Conservation (phyloP, 371 early-diverging fungal genomes). For the Choanephora cucurbitarum region DNA sequence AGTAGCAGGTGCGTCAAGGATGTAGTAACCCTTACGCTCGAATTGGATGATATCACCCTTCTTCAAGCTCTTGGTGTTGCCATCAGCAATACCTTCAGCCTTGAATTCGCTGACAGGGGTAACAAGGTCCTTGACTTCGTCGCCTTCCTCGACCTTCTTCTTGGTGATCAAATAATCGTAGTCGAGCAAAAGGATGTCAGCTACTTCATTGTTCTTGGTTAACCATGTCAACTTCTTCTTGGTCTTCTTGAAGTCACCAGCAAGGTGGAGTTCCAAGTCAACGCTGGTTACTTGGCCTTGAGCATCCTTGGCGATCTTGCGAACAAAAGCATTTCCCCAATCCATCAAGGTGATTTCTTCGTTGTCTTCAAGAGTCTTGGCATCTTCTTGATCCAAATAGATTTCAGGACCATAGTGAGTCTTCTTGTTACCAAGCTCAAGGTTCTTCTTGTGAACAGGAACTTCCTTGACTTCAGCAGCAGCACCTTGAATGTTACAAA, state of each 20-base stretch:
- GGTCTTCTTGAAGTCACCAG: conserved; percentile 98
- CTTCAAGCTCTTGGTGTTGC: conserved; percentile 59
- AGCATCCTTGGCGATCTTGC: conserved; percentile 57
- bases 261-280: conserved; percentile 78
- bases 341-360: conserved; percentile 99
- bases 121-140: conserved; percentile 82
- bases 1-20: conserved; percentile 74
- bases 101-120: conserved; percentile 92
- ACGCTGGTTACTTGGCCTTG: conserved; percentile 54
- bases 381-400: conserved; percentile 92
- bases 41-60: conserved; percentile 96
- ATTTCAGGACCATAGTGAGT: conserved; percentile 81
- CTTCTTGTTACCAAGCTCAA: conserved; percentile 87
- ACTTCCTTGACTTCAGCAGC: conserved; percentile 67
- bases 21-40: conserved; percentile 98
- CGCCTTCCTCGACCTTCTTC: conserved; percentile 96
- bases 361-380: conserved; percentile 71
- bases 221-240: conserved; percentile 99
- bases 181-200: conserved; percentile 77
- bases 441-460: conserved; percentile 96
- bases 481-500: conserved; percentile 67
- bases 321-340: conserved; percentile 98
- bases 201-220: conserved; percentile 59
- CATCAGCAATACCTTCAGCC: conserved; percentile 67
- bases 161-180: conserved; percentile 97